Percentiles rank a stretch among this genome's conserved stretches.
Evolutionary conservation across 1,139 yeast species (phyloP).

Genomic region (Debaryomycetaceae sp.): DNA sequence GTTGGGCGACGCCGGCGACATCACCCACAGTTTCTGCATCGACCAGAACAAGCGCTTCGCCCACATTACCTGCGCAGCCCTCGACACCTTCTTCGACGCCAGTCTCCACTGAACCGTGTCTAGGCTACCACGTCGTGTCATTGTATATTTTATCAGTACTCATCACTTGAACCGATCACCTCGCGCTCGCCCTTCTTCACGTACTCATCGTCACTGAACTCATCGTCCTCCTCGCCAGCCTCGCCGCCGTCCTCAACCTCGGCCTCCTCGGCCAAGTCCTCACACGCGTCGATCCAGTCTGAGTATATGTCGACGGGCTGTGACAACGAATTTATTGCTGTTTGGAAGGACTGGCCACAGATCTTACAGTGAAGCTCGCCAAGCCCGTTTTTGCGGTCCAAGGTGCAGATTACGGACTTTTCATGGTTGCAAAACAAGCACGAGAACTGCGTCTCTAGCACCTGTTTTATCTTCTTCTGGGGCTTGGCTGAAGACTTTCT

Average conservation of each 20-base stretch:
- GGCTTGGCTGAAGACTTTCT: constrained; percentile 90
- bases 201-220: constrained; percentile 37
- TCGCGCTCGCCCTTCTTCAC: constrained; percentile 14
- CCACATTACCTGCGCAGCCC: constrained; percentile 28
- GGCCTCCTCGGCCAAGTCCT: constrained; percentile 78
- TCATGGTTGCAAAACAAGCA: constrained; percentile 97
- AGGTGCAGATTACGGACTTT: constrained; percentile 78
- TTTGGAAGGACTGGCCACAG: constrained; percentile 92
- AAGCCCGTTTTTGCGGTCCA: constrained; percentile 82
- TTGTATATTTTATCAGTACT: constrained; percentile 13
- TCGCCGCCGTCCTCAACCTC: constrained; percentile 16
- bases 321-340: constrained; percentile 75
- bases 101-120: neutral
- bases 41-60: constrained; percentile 51
- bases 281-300: constrained; percentile 99
- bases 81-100: constrained; percentile 8
- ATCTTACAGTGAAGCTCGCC: constrained; percentile 88
- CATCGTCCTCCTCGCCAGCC: constrained; percentile 20
- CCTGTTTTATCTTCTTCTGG: constrained; percentile 70
- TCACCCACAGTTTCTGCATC: constrained; percentile 56
- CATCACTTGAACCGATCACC: constrained; percentile 28
- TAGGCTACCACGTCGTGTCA: constrained; percentile 1
- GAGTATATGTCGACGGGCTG: constrained; percentile 94
- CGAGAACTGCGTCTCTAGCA: constrained; percentile 79
- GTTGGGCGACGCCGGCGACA: constrained; percentile 26